A percentile compares a stretch with the other conserved stretches of the same genome.
These are phyloP conservation scores for Xerocomus brunneocitrinus DNA, from an alignment of 768 basidiomycete species.

Conservation along the genomic window DNA sequence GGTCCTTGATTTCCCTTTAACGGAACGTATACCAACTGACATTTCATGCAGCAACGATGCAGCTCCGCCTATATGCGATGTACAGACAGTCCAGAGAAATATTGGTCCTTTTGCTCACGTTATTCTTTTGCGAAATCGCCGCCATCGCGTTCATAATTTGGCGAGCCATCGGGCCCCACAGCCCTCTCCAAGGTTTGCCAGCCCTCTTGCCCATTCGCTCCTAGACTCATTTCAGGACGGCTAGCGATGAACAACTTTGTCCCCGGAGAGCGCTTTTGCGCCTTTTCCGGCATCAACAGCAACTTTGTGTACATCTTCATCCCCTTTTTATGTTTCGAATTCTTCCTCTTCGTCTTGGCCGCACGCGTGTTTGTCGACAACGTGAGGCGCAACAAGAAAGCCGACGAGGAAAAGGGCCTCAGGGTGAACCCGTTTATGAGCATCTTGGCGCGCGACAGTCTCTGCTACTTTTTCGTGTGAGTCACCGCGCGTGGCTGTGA, in stretches of 20 bases:
- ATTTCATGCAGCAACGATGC: conserved; percentile 25
- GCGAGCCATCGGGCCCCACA: conserved; percentile 23
- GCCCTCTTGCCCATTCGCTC: neutral
- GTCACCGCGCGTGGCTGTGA: neutral
- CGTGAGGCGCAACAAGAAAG: neutral
- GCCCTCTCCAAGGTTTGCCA: conserved; percentile 18
- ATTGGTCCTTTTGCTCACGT: conserved; percentile 14
- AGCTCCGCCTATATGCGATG: conserved; percentile 32
- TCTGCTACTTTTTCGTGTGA: conserved; percentile 31
- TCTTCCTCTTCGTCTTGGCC: conserved; percentile 21
- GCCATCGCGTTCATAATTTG: conserved; percentile 26
- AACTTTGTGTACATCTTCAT: conserved; percentile 27
- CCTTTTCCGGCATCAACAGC: conserved; percentile 19
- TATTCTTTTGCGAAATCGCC: conserved; percentile 22
- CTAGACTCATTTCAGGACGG: neutral
- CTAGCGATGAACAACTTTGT: conserved; percentile 7
- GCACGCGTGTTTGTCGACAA: conserved; percentile 14
- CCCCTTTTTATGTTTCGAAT: conserved; percentile 30
- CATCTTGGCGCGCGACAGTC: conserved; percentile 26
- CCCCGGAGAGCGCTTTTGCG: conserved; percentile 14
- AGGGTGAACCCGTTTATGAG: conserved; percentile 19
- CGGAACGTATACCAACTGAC: conserved; percentile 1
- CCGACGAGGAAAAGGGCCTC: neutral
- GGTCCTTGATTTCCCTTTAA: conserved; percentile 11
- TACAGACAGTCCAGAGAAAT: conserved; percentile 23